These are phyloP conservation scores for Hordeum vulgare DNA, from an alignment of 176 grass and related monocot species.

Conservation along the genomic window MorexV3_pseudomolecules_assembly NC_058518.1:6057645-6058144, in stretches of 20 bases:
- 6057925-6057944: neutral
- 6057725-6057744: neutral
- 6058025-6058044: neutral
- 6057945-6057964: neutral
- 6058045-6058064: neutral
- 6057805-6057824: neutral
- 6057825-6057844: neutral
- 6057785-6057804: conserved; percentile 16
- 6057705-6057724: neutral
- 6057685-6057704: neutral
- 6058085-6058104: neutral
- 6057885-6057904: neutral
- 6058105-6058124: neutral
- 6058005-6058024: neutral
- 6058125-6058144: neutral
- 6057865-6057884: neutral
- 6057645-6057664: conserved; percentile 75
- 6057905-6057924: neutral
- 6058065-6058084: neutral
- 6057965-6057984: neutral
- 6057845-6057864: neutral
- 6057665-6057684: conserved; percentile 26
- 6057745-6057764: neutral
- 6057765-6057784: neutral
- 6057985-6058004: neutral